Base-by-base conservation (phyloP, 495 filamentous ascomycete genomes). In the Aeminium ludgeri region DNA sequence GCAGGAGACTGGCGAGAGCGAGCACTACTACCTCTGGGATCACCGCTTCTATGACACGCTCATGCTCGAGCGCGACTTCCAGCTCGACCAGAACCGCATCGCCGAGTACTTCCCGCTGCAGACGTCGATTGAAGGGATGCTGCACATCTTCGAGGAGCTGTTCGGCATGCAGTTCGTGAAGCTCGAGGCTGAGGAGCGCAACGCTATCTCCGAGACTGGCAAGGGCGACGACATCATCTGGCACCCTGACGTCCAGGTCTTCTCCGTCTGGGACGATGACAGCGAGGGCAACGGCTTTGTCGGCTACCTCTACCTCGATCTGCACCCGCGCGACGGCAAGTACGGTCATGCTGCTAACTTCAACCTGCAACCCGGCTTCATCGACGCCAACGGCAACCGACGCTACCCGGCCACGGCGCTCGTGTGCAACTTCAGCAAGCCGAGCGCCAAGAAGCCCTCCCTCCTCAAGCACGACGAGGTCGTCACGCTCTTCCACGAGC, bases 141-240 rank as follows among this genome's bases (percentile, higher is more conserved):
- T 97, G 39, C 66, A 76, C 53, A 93, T 95, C 51, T 96, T 97
- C 49, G 87, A 96, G 60, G 67, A 84, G 55, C 67, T 97, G 0
- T 92, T 97, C 49, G 89, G 89, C 17, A 65, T 97, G 8, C 79
- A 76, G 12, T 96, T 97, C 52, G 78, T 96, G 19, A 77, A 94
- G 64, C 66, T 96, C 35, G 59, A 60, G 13, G 74, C 70, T 31
- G 61, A 69, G 38, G 73, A 76, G 45, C 66, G 76, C 10, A 62
- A 69, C 15, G 51, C 59, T 12, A 53, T 81, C 19, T 65, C 72
- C 13, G 58, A 70, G 3, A 64, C 67, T 8, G 71, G 72, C 34
- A 70, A 76, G 46, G 74, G 75, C 11, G 58, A 61, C 25, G 74
- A 80, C 45, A 74, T 81, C 44, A 66, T 77, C 40, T 81, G 77